Base-by-base conservation (phyloP, 805 yeast species). In the Candida chauliodis region DNA sequence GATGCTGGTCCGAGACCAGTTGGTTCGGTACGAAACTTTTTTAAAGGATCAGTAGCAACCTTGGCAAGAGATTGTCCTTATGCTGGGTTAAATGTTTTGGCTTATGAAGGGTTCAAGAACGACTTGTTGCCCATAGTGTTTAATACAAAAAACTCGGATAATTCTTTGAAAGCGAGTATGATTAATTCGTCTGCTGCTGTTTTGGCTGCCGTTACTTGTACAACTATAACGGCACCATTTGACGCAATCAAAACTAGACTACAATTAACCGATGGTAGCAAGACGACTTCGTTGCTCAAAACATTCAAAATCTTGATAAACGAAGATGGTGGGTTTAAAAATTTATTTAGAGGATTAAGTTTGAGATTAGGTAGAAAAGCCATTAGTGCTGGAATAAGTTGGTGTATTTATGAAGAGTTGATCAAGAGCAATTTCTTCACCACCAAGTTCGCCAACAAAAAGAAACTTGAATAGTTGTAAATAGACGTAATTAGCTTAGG, bases 381-480 rank as follows among this genome's bases (percentile, higher is more conserved):
- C 0, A 58, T 86, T 34, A 84, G 95, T 59, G 91, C 97, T 0
- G 97, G 96, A 1, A 88, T 93, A 44, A 89, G 96, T 35, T 93
- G 99, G 99, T 87, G 96, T 42, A 81, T 93, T 17, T 93, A 91
- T 57, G 99, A 93, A 59, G 97, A 93, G 55, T 63, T 91, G 38
- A 75, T 91, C 27, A 75, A 73, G 41, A 45, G 26, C 15, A 29
- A 31, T 21, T 30, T 34, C 19, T 30, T 41, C 14, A 32, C 36
- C 16, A 30, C 32, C 8, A 25, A 36, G 11, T 26, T 46, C 17
- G 17, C 35, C n/a, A 37, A 35, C 13, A 42, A 37, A 25, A 34
- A 37, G 11, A 37, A 34, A 16, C 31, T 37, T 33, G 14, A 24
- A 13, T 27, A 27, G 19, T 24, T 24, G 27, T 24, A 24, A 24